Base-by-base conservation (phyloP, 2,329 filamentous ascomycete genomes). In the Trichothecium roseum region DNA sequence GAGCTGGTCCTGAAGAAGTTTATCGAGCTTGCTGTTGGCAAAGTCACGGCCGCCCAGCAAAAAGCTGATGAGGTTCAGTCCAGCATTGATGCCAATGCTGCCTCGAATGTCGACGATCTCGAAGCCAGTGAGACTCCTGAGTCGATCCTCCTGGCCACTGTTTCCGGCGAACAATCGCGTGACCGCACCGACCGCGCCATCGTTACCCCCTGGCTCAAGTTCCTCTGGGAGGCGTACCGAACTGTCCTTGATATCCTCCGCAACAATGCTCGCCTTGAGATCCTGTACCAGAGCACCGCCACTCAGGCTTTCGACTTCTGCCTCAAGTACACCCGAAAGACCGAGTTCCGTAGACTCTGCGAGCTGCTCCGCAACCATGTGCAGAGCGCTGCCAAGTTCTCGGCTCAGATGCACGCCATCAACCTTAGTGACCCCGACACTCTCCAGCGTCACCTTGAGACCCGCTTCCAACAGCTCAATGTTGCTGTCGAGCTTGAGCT, bases 281-380 rank as follows among this genome's bases (percentile, higher is more conserved):
- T 94, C 39, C 89, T 96, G 69, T 98, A 98, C 66, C 91, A 98
- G 75, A 87, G 82, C 62, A 98, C 91, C 37, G 91, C 91, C 49
- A 86, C 89, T 62, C 91, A 96, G 68, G 91, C 91, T 35, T 98
- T 98, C 70, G 85, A 94, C 60, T 98, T 98, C 68, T 98, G 91
- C 64, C 79, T 91, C 55, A 94, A 94, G 67, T 96, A 96, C 64
- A 84, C 87, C 49, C 81, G 91, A 57, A 98, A 98, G 81, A 98
- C 91, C 47, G 91, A 98, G 68, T 98, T 98, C 74, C 84, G 91
- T 60, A 82, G 91, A 54, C 85, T 98, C 36, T 98, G 91, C 66
- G 91, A 98, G 70, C 78, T 98, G 44, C 81, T 98, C 44, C 84
- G 91, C 52, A 98, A 98, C 68, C 91, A 98, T 69, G 82, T 98